phyloP scores from a whole-genome alignment of 176 grass and related monocot genomes.

The Carex kokanica region DNA sequence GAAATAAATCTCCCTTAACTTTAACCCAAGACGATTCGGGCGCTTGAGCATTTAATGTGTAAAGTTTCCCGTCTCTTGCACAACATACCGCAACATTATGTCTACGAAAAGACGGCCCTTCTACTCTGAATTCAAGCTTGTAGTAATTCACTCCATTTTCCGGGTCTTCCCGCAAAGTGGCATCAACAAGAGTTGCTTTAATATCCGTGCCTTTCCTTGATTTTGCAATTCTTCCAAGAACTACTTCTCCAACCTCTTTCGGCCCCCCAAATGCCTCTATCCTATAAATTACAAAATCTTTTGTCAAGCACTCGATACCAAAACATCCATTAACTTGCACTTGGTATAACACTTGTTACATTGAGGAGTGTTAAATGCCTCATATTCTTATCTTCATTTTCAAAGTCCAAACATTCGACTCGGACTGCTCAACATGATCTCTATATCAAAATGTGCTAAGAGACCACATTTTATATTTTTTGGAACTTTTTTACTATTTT shows the following conservation, averaged over 20 bases:
- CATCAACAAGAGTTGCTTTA: constrained; percentile 62
- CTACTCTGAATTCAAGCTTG: constrained; percentile 78
- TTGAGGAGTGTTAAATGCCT: too few species aligned
- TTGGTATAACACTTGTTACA: background rate
- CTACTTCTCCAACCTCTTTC: constrained; percentile 76
- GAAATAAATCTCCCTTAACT: constrained; percentile 50
- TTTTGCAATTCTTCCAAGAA: constrained; percentile 73
- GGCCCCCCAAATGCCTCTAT: constrained; percentile 75
- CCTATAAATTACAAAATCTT: constrained; percentile 36
- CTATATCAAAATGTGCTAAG: too few species aligned
- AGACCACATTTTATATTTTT: background rate
- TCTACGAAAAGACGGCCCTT: constrained; percentile 54
- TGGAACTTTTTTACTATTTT: too few species aligned
- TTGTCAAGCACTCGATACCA: background rate
- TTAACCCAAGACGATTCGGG: constrained; percentile 54
- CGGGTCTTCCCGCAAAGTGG: constrained; percentile 50
- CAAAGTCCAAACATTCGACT: too few species aligned
- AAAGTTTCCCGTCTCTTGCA: constrained; percentile 59
- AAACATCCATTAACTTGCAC: background rate
- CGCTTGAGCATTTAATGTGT: constrained; percentile 82
- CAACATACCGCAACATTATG: constrained; percentile 85
- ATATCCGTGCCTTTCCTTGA: constrained; percentile 51
- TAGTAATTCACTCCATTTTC: constrained; percentile 63
- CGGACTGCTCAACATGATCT: too few species aligned
- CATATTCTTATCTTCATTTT: too few species aligned